Conservation (phyloP, 2,329 filamentous ascomycete species). For the Penicillium thymicola region DNA sequence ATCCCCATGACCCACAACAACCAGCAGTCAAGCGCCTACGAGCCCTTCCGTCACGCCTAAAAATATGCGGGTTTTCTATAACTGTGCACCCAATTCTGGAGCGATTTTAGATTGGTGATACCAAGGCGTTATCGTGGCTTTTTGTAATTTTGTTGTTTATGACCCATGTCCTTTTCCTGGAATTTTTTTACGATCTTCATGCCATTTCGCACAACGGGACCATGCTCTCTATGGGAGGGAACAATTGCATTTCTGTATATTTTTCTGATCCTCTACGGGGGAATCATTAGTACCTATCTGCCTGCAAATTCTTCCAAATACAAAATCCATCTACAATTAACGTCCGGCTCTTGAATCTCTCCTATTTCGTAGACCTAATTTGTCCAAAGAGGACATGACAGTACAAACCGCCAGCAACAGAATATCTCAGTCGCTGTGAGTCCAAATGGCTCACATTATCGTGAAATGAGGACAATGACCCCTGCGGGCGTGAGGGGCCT, state of each 20-base stretch:
- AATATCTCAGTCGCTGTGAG: neutral
- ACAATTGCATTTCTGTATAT: slow-evolving; percentile 4
- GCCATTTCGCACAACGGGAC: neutral
- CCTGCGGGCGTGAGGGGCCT: neutral
- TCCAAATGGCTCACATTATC: neutral
- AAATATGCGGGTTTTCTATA: neutral
- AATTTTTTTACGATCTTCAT: slow-evolving; percentile 14
- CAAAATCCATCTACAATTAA: neutral
- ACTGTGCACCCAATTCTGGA: slow-evolving; percentile 11
- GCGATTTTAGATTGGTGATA: slow-evolving; percentile 23
- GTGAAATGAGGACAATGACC: neutral
- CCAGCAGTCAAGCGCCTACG: slow-evolving; percentile 31
- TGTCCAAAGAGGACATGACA: neutral
- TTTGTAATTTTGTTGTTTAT: slow-evolving; percentile 12
- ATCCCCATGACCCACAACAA: slow-evolving; percentile 27
- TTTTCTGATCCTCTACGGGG: neutral
- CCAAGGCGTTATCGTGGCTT: slow-evolving; percentile 18
- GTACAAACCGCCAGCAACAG: neutral
- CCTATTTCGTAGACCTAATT: neutral
- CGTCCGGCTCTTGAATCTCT: neutral
- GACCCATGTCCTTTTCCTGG: slow-evolving; percentile 5
- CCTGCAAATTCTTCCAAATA: neutral
- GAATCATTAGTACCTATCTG: neutral
- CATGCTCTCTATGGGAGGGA: neutral
- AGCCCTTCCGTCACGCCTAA: slow-evolving; percentile 40